Percentiles rank a stretch among this genome's conserved stretches.
Evolutionary conservation across 345 rosid genomes (phyloP).

Genomic region (Murraya koenigii): DNA sequence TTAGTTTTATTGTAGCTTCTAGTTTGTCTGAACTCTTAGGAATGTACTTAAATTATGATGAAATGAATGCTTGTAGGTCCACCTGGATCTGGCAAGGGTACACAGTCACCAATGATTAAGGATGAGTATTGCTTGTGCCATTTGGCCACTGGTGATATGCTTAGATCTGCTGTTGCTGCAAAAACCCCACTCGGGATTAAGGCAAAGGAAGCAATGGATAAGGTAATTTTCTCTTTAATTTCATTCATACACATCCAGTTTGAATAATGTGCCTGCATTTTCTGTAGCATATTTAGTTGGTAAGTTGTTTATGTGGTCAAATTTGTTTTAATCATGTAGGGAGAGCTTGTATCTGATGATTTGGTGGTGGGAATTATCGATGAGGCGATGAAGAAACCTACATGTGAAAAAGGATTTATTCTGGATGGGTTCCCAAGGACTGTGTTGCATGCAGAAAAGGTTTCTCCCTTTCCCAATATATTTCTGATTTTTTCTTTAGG

Average conservation of each 20-base stretch:
- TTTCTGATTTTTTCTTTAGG: neutral
- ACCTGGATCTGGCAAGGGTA: conserved; percentile 96
- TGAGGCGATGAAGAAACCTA: conserved; percentile 88
- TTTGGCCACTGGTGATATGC: conserved; percentile 96
- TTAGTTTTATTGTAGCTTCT: neutral
- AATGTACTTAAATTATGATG: neutral
- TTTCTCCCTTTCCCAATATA: neutral
- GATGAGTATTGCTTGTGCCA: conserved; percentile 93
- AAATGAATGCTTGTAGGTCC: conserved; percentile 56
- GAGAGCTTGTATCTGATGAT: conserved; percentile 87
- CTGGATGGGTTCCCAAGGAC: conserved; percentile 94
- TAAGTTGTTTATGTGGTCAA: neutral
- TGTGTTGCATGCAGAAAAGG: conserved; percentile 88
- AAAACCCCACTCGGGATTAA: conserved; percentile 91
- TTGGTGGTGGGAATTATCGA: conserved; percentile 93
- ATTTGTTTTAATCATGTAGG: conserved; percentile 31
- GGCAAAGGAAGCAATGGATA: conserved; percentile 97
- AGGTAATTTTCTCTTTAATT: conserved; percentile 35
- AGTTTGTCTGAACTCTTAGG: neutral
- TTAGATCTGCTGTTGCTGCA: conserved; percentile 90
- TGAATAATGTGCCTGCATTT: neutral
- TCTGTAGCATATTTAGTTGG: neutral
- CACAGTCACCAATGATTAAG: conserved; percentile 86
- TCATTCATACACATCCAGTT: neutral
- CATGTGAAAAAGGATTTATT: conserved; percentile 83